These are phyloP conservation scores for Ustilago curta DNA, from an alignment of 1,284 basidiomycete species.

Conservation along the genomic window DNA sequence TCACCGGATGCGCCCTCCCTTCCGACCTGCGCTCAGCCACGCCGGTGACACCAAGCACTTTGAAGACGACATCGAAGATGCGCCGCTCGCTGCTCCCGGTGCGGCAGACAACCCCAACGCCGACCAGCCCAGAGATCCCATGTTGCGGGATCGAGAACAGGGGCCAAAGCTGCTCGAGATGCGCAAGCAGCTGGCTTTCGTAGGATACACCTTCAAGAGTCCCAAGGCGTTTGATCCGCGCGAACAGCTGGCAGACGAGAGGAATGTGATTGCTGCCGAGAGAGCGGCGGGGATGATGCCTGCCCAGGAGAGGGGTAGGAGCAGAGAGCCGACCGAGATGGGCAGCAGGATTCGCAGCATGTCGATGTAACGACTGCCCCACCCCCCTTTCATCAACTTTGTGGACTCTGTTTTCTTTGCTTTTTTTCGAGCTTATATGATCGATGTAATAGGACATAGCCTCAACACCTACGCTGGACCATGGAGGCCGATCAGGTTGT, in stretches of 20 bases:
- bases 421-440: not conserved
- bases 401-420: not conserved
- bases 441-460: not conserved
- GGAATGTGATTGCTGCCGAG: conserved; percentile 48
- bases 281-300: conserved; percentile 27
- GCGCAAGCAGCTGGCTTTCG: conserved; percentile 89
- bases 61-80: conserved; percentile 81
- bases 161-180: conserved; percentile 87
- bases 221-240: conserved; percentile 59
- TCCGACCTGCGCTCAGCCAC: conserved; percentile 79
- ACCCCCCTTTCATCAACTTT: not conserved
- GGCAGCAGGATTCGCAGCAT: conserved; percentile 61
- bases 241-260: conserved; percentile 47
- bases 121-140: conserved; percentile 86
- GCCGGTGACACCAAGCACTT: conserved; percentile 68
- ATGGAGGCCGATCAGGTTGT: too few species aligned
- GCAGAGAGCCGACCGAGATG: conserved; percentile 40
- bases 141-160: conserved; percentile 84
- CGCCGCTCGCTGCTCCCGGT: conserved; percentile 89
- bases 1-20: conserved; percentile 79
- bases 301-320: conserved; percentile 20
- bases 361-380: conserved; percentile 61
- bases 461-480: not conserved
- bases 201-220: conserved; percentile 70
- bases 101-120: conserved; percentile 75